Evolutionary conservation across 208 protist species (phyloP).

Genomic region (Trypanosoma brucei): DNA sequence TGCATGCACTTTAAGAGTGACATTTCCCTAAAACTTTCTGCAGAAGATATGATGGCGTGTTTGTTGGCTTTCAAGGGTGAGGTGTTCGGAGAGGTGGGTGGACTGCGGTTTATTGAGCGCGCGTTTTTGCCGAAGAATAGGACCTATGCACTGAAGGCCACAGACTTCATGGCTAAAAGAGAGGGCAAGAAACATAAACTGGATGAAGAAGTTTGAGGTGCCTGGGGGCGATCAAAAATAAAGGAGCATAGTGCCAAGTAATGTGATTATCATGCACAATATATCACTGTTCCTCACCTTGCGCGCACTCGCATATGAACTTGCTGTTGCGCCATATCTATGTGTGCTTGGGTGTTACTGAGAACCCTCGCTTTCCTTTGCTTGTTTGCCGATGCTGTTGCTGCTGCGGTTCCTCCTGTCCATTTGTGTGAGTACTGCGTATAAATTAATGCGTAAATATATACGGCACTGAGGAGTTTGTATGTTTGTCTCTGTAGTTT

Average conservation of each 20-base stretch:
- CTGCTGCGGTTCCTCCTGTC: no score
- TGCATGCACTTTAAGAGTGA: background rate
- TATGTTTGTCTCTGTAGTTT: no score
- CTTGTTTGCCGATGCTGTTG: no score
- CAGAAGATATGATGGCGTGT: constrained; percentile 18
- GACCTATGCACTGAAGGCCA: background rate
- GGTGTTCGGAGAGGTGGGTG: constrained; percentile 7
- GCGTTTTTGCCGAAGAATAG: constrained; percentile 6
- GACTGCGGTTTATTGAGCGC: background rate
- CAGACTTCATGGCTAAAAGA: constrained; percentile 5
- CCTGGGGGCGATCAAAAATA: background rate
- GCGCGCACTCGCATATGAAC: no score
- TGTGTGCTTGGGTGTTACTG: no score
- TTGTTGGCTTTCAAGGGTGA: constrained; percentile 17
- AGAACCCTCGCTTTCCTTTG: no score
- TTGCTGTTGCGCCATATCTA: no score
- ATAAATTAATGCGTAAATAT: no score
- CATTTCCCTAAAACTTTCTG: background rate
- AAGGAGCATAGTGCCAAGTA: background rate
- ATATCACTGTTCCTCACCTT: no score
- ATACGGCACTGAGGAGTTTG: no score
- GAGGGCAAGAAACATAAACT: background rate
- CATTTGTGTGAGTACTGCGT: no score
- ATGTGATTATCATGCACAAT: no score
- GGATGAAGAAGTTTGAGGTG: background rate